phyloP scores from a whole-genome alignment of 108 stramenopile genomes.

The Fistulifera pelliculosa region DNA sequence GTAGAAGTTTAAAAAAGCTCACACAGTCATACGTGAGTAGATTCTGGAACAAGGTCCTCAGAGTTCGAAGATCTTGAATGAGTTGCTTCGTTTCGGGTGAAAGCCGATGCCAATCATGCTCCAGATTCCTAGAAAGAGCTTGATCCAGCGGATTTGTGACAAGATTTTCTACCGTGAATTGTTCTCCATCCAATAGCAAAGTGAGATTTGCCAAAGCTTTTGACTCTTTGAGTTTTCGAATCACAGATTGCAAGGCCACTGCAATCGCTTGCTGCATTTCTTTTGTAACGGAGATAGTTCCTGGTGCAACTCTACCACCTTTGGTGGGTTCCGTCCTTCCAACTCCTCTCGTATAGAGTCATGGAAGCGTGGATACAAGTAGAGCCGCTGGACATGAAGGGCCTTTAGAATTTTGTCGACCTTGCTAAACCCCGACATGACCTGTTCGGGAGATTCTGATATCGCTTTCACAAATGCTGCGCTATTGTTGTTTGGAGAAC shows the following conservation, averaged over 20 bases:
- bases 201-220: slow-evolving; percentile 62
- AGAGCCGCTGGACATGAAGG: slow-evolving; percentile 73
- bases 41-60: slow-evolving; percentile 86
- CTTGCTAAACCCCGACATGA: slow-evolving; percentile 83
- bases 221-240: slow-evolving; percentile 72
- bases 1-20: slow-evolving; percentile 76
- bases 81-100: slow-evolving; percentile 78
- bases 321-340: slow-evolving; percentile 50
- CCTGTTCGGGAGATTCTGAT: slow-evolving; percentile 76
- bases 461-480: slow-evolving; percentile 93
- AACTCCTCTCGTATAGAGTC: slow-evolving; percentile 64
- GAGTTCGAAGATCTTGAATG: slow-evolving; percentile 73
- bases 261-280: slow-evolving; percentile 84
- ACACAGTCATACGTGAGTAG: slow-evolving; percentile 91
- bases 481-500: not conserved
- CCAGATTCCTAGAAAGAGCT: slow-evolving; percentile 79
- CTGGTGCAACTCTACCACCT: slow-evolving; percentile 84
- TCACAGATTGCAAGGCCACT: slow-evolving; percentile 77
- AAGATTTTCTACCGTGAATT: slow-evolving; percentile 82
- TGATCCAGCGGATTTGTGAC: slow-evolving; percentile 83
- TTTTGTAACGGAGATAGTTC: slow-evolving; percentile 72
- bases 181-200: slow-evolving; percentile 12
- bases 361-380: slow-evolving; percentile 95
- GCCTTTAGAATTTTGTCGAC: slow-evolving; percentile 81
- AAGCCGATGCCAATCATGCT: slow-evolving; percentile 94